Conservation (phyloP, 2,329 filamentous ascomycete species). For the Plectosphaerella sp. region DNA sequence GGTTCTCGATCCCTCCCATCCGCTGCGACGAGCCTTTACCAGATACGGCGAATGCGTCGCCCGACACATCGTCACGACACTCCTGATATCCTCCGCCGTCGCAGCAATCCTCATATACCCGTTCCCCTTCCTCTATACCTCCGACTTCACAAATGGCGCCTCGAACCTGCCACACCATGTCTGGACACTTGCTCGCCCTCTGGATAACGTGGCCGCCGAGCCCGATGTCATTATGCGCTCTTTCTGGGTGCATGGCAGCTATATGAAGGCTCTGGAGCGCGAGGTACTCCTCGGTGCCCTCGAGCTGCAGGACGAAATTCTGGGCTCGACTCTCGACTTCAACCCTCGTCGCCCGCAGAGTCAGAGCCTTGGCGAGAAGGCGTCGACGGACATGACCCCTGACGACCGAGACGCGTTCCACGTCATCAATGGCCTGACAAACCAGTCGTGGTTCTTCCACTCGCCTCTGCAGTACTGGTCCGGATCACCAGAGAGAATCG, state of each 20-base stretch:
- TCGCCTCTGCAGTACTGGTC: constrained; percentile 82
- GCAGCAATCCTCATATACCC: constrained; percentile 70
- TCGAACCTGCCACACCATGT: constrained; percentile 74
- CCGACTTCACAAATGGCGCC: constrained; percentile 65
- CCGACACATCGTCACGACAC: constrained; percentile 68
- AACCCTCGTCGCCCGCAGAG: constrained; percentile 33
- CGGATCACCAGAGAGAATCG: constrained; percentile 55
- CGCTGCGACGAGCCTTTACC: constrained; percentile 59
- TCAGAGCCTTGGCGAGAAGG: constrained; percentile 15
- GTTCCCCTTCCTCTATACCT: constrained; percentile 69
- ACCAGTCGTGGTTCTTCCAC: constrained; percentile 71
- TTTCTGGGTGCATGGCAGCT: constrained; percentile 76
- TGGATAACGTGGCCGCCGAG: constrained; percentile 44
- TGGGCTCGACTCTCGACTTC: constrained; percentile 57
- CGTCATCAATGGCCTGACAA: constrained; percentile 54
- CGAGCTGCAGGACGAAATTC: constrained; percentile 63
- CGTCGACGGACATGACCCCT: constrained; percentile 30
- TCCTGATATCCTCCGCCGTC: constrained; percentile 68
- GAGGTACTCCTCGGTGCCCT: constrained; percentile 63
- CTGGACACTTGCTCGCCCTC: constrained; percentile 70
- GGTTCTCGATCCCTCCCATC: constrained; percentile 58
- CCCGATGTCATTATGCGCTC: constrained; percentile 79
- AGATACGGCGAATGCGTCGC: constrained; percentile 68
- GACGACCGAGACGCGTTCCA: constrained; percentile 51
- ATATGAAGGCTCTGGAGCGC: constrained; percentile 69